Evolutionary conservation across 2,329 filamentous ascomycete species (phyloP).

Genomic region (Alternaria sp.): DNA sequence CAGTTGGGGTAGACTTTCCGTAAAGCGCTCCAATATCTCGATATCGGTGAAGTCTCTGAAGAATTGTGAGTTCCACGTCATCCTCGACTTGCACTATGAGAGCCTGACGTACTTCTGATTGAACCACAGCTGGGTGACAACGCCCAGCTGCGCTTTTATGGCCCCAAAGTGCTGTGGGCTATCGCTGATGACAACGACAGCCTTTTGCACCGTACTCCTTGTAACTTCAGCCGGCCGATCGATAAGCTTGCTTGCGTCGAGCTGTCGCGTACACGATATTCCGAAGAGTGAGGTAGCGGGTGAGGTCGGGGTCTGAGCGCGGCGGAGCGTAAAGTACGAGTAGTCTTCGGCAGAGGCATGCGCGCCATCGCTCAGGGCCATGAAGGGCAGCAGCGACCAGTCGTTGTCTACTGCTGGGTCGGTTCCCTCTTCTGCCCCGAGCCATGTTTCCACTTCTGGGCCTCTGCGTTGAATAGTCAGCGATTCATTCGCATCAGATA

Average conservation of each 20-base stretch:
- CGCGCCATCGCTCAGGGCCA: slow-evolving; percentile 94
- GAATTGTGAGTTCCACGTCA: slow-evolving; percentile 14
- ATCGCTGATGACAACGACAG: slow-evolving; percentile 93
- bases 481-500: neutral
- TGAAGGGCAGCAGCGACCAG: slow-evolving; percentile 92
- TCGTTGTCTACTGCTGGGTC: slow-evolving; percentile 86
- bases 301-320: slow-evolving; percentile 52
- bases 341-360: slow-evolving; percentile 95
- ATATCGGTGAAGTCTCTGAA: slow-evolving; percentile 82
- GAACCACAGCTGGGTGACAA: slow-evolving; percentile 96
- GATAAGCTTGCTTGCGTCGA: slow-evolving; percentile 79
- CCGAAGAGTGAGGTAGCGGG: slow-evolving; percentile 88
- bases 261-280: slow-evolving; percentile 91
- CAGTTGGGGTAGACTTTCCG: slow-evolving; percentile 76
- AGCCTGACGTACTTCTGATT: slow-evolving; percentile 69
- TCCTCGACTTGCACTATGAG: neutral
- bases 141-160: slow-evolving; percentile 84
- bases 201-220: slow-evolving; percentile 97
- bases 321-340: slow-evolving; percentile 93
- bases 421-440: slow-evolving; percentile 74
- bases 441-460: slow-evolving; percentile 93
- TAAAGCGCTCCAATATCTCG: slow-evolving; percentile 88
- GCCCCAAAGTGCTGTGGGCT: slow-evolving; percentile 89
- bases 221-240: slow-evolving; percentile 88
- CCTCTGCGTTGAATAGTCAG: slow-evolving; percentile 59